Percentiles rank a stretch among this genome's conserved stretches.
These are phyloP conservation scores for Cyclotella distinguenda DNA, from an alignment of 108 stramenopile species.

Conservation along the genomic window DNA sequence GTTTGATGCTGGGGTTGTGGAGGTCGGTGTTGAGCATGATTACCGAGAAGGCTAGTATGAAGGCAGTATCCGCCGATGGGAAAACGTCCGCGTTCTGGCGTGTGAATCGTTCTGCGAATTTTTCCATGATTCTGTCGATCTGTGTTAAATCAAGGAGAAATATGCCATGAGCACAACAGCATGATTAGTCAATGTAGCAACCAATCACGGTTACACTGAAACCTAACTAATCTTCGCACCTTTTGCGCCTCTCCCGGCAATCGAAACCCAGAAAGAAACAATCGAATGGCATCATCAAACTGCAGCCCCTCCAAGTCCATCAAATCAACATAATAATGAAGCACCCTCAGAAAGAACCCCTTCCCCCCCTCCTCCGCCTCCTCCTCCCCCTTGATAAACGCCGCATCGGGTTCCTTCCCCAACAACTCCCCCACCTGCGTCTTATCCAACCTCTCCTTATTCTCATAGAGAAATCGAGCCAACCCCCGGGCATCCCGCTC, in stretches of 20 bases:
- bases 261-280: constrained; percentile 95
- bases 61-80: constrained; percentile 96
- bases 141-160: constrained; percentile 14
- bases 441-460: constrained; percentile 96
- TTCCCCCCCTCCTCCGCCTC: constrained; percentile 73
- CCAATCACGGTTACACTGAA: no score
- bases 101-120: constrained; percentile 96
- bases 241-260: constrained; percentile 99
- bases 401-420: constrained; percentile 93
- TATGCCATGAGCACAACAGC: no score
- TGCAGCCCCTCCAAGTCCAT: constrained; percentile 85
- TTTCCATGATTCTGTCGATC: constrained; percentile 99
- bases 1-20: constrained; percentile 97
- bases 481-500: constrained; percentile 81
- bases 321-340: constrained; percentile 91
- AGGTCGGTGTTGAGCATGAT: constrained; percentile 99
- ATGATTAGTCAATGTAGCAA: no score
- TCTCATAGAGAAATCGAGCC: constrained; percentile 83
- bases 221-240: no score
- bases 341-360: constrained; percentile 87
- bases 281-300: constrained; percentile 96
- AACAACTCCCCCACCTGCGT: constrained; percentile 97
- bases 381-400: constrained; percentile 74
- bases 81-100: constrained; percentile 88
- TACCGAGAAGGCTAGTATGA: constrained; percentile 97